A percentile compares a stretch with the other conserved stretches of the same genome.
Evolutionary conservation across 2,329 filamentous ascomycete genomes (phyloP).

Genomic region (Lasiodiplodia gonubiensis): DNA sequence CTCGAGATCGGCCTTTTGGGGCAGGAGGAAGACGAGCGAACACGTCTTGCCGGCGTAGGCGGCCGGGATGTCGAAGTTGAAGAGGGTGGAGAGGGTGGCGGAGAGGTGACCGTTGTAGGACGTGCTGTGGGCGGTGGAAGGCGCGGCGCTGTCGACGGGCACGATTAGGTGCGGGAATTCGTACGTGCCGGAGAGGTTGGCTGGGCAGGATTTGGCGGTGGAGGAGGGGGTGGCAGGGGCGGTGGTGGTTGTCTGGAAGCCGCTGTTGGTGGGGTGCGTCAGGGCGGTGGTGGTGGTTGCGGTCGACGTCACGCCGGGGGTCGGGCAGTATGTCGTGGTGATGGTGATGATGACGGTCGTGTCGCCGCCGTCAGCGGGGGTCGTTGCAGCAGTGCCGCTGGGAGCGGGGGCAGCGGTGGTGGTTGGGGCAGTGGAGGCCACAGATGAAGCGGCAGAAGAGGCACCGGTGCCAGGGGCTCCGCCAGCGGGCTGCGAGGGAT

Average conservation of each 20-base stretch:
- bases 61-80: conserved; percentile 54
- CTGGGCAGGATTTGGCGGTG: conserved; percentile 30
- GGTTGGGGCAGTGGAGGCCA: not conserved
- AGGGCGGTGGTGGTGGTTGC: not conserved
- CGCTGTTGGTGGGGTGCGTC: not conserved
- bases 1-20: conserved; percentile 60
- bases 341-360: conserved; percentile 14
- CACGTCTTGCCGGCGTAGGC: conserved; percentile 51
- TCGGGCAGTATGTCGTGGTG: conserved; percentile 20
- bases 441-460: not conserved
- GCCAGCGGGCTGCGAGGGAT: not conserved
- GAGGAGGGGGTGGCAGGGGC: conserved; percentile 24
- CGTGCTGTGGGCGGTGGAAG: conserved; percentile 36
- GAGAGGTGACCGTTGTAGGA: conserved; percentile 39
- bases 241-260: conserved; percentile 2
- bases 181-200: conserved; percentile 41
- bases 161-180: conserved; percentile 41
- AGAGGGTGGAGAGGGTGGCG: conserved; percentile 46
- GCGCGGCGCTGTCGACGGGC: conserved; percentile 35
- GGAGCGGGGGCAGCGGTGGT: not conserved
- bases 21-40: conserved; percentile 70
- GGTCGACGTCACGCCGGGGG: not conserved
- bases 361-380: not conserved
- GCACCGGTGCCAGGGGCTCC: not conserved
- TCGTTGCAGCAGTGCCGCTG: not conserved